These are phyloP conservation scores for Coemansia sp. DNA, from an alignment of 192 early-diverging fungal genomes.

Conservation along the genomic window DNA sequence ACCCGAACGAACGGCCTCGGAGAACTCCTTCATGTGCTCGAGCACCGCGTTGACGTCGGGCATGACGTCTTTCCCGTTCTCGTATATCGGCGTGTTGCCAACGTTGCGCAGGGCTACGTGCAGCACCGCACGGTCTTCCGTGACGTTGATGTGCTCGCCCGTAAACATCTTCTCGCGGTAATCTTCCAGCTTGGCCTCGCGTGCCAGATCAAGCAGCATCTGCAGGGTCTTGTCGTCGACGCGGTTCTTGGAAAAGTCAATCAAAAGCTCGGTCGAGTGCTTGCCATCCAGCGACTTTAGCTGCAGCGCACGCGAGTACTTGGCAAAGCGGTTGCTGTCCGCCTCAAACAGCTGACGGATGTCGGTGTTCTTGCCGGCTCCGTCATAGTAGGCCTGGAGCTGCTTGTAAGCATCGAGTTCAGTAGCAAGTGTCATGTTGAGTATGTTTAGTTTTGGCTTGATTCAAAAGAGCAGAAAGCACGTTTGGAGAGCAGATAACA, in stretches of 20 bases:
- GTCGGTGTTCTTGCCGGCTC: slow-evolving; percentile 67
- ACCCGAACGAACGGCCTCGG: slow-evolving; percentile 83
- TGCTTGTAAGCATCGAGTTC: slow-evolving; percentile 81
- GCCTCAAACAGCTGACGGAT: slow-evolving; percentile 79
- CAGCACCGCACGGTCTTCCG: slow-evolving; percentile 93
- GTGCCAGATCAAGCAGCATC: slow-evolving; percentile 78
- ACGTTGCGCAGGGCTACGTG: slow-evolving; percentile 94
- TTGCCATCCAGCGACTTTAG: slow-evolving; percentile 54
- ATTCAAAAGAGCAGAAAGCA: neutral
- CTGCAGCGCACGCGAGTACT: slow-evolving; percentile 74
- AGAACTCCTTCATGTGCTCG: slow-evolving; percentile 86
- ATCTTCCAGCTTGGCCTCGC: slow-evolving; percentile 80
- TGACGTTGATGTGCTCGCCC: slow-evolving; percentile 97
- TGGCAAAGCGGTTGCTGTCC: slow-evolving; percentile 75
- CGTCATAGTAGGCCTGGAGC: slow-evolving; percentile 88
- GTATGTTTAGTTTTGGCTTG: neutral
- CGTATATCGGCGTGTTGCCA: slow-evolving; percentile 79
- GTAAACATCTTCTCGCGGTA: slow-evolving; percentile 91
- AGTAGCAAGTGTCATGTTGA: slow-evolving; percentile 69
- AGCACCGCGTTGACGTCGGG: slow-evolving; percentile 93
- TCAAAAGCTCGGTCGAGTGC: slow-evolving; percentile 64
- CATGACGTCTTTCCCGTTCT: slow-evolving; percentile 89
- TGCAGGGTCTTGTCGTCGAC: slow-evolving; percentile 78
- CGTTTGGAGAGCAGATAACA: neutral
- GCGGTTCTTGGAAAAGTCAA: slow-evolving; percentile 98